Base-by-base conservation (phyloP, 2,329 filamentous ascomycete species). In the Venturia oleaginea region DNA sequence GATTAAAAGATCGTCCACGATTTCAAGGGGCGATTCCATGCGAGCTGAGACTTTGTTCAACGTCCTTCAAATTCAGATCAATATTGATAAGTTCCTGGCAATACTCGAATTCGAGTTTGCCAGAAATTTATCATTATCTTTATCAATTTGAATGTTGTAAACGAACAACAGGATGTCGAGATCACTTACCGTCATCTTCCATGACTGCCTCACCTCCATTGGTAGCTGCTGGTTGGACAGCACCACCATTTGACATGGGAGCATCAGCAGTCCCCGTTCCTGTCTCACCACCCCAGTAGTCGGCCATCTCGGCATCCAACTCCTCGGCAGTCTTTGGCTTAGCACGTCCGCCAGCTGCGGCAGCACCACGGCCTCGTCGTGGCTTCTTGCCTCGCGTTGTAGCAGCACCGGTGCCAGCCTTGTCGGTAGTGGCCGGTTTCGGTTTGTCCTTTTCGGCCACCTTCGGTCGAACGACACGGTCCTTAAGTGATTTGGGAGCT, bases 291-390 rank as follows among this genome's bases (percentile, higher is more conserved):
- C 82, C 86, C 74, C 95, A 97, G 80, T 99, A 99, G 76, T 97
- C 94, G 24, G 86, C 87, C 94, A 99, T 99, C 76, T 99, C 94
- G 4, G 91, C 92, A 75, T 99, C 94, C 32, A 99, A 86, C 79
- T 99, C 92, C 75, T 96, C 93, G 1, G 89, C 86, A 0, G 92
- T 96, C 89, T 97, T 97, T 80, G 82, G 78, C 77, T 86, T 95
- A 81, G 77, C 80, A 67, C 80, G 80, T 59, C 78, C 76, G 30
- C 51, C 51, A 63, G 72, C 69, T 69, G 74, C 32, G 32, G 46
- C 59, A 64, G 34, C 61, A 65, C 61, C 55, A 43, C 61, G 34
- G 59, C 61, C 67, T 64, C 51, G 60, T 65, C 59, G 60, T 51
- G 65, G 68, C 68, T 34, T 65, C 73, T 73, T 72, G 69, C 72